These are phyloP conservation scores for Venturia asperata DNA, from an alignment of 2,329 filamentous ascomycete species.

Conservation along the genomic window DNA sequence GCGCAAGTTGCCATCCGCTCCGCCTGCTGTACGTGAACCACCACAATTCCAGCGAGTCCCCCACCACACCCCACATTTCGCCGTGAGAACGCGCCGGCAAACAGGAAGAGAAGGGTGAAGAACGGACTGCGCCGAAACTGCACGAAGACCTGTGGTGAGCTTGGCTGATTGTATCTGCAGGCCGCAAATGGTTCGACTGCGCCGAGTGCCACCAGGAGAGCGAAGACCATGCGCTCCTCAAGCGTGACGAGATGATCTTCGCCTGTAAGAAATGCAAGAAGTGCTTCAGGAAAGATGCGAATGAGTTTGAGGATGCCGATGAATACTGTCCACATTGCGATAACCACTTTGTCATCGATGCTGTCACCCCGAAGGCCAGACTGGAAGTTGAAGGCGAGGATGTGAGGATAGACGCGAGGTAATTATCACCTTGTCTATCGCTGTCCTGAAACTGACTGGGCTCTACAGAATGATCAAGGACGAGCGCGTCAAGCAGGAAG, in stretches of 20 bases:
- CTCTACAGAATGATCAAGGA: conserved; percentile 73
- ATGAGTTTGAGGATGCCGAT: conserved; percentile 89
- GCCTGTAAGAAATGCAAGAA: conserved; percentile 99
- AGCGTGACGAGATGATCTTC: conserved; percentile 83
- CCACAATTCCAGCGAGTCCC: conserved; percentile 8
- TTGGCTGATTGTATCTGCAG: conserved; percentile 37
- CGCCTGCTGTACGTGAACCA: conserved; percentile 68
- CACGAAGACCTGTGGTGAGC: not conserved
- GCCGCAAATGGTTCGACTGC: conserved; percentile 98
- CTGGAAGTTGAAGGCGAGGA: conserved; percentile 89
- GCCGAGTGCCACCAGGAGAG: conserved; percentile 85
- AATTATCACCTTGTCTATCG: conserved; percentile 17
- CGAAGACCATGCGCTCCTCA: conserved; percentile 67
- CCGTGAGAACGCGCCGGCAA: not conserved
- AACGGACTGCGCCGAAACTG: not conserved
- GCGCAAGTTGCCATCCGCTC: conserved; percentile 94
- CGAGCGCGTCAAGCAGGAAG: conserved; percentile 60
- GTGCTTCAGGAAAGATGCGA: conserved; percentile 88
- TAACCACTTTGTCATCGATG: conserved; percentile 95
- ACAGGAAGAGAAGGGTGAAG: not conserved
- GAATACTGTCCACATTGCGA: conserved; percentile 99
- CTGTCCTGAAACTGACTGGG: not conserved
- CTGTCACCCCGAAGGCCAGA: conserved; percentile 71
- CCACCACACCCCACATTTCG: conserved; percentile 4
- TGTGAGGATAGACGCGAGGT: conserved; percentile 69